phyloP scores from a whole-genome alignment of 805 yeast genomes.

The Myxozyma sirexii region DNA sequence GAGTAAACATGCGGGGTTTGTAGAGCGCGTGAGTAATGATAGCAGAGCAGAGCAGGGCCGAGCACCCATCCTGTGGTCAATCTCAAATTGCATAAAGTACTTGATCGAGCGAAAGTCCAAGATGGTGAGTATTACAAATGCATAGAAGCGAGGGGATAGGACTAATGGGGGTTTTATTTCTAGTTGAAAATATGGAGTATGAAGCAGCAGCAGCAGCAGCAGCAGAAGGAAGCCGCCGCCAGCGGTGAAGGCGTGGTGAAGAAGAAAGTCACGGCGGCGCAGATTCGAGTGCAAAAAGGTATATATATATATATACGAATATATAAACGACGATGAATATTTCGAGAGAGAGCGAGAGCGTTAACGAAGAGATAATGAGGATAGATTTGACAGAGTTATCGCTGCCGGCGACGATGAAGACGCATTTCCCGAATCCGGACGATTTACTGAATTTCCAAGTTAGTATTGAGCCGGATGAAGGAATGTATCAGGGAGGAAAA shows the following conservation, averaged over 20 bases:
- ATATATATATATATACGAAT: not conserved
- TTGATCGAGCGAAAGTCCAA: too few species aligned
- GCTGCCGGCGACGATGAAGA: constrained; percentile 59
- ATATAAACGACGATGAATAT: too few species aligned
- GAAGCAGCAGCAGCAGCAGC: constrained; percentile 59
- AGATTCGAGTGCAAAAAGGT: constrained; percentile 67
- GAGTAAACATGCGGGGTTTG: too few species aligned
- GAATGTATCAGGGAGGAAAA: constrained; percentile 68
- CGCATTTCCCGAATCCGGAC: constrained; percentile 54
- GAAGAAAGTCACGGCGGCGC: constrained; percentile 60
- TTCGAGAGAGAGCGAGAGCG: too few species aligned
- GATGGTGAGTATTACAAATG: too few species aligned
- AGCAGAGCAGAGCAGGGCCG: too few species aligned
- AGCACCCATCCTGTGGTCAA: too few species aligned
- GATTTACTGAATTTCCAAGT: constrained; percentile 67
- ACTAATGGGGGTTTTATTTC: too few species aligned
- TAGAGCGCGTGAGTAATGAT: too few species aligned
- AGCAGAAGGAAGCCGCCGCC: constrained; percentile 42
- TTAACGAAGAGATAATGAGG: too few species aligned
- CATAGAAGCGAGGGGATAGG: too few species aligned
- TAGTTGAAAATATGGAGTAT: constrained; percentile 62
- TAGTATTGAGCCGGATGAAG: constrained; percentile 65
- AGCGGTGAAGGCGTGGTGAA: constrained; percentile 36
- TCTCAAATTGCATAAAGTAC: too few species aligned
- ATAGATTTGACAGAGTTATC: constrained; percentile 65